A percentile compares a stretch with the other conserved stretches of the same genome.
phyloP scores from a whole-genome alignment of 108 stramenopile species.

The Stephanodiscus triporus region DNA sequence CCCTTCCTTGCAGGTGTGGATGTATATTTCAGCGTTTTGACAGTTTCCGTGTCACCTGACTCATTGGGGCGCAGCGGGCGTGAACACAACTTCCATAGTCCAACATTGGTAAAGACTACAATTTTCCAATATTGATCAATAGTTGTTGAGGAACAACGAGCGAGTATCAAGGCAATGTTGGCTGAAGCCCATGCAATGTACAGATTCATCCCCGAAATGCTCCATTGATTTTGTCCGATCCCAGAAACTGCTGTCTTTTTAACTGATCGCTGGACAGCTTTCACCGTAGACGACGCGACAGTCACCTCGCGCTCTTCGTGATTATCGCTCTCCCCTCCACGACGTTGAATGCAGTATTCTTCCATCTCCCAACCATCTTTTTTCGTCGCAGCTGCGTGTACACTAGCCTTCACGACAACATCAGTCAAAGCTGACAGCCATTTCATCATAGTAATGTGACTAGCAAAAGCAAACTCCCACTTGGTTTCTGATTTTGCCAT shows the following conservation, averaged over 20 bases:
- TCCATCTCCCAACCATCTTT: slow-evolving; percentile 14
- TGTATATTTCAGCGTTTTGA: neutral
- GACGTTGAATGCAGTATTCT: slow-evolving; percentile 28
- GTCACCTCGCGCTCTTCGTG: neutral
- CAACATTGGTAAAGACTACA: slow-evolving; percentile 60
- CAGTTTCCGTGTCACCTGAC: neutral
- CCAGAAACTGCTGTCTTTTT: slow-evolving; percentile 5
- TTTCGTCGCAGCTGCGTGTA: slow-evolving; percentile 37
- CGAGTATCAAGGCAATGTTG: slow-evolving; percentile 55
- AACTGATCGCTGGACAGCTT: neutral
- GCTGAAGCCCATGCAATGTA: slow-evolving; percentile 28
- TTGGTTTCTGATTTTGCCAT: slow-evolving; percentile 64
- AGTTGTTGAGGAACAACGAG: slow-evolving; percentile 51
- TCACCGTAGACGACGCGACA: neutral
- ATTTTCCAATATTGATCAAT: slow-evolving; percentile 65
- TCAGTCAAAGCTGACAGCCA: slow-evolving; percentile 81
- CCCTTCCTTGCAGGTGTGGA: neutral
- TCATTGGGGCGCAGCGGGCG: neutral
- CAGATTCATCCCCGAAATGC: slow-evolving; percentile 37
- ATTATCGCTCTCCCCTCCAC: neutral
- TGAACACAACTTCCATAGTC: slow-evolving; percentile 39
- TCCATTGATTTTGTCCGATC: slow-evolving; percentile 23
- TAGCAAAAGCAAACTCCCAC: slow-evolving; percentile 85
- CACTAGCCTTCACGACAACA: slow-evolving; percentile 66
- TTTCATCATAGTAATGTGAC: slow-evolving; percentile 65